Percentiles rank a stretch among this genome's conserved stretches.
These are phyloP conservation scores for Hirsutella rhossiliensis DNA, from an alignment of 2,329 filamentous ascomycete species.

Conservation along the genomic window DNA sequence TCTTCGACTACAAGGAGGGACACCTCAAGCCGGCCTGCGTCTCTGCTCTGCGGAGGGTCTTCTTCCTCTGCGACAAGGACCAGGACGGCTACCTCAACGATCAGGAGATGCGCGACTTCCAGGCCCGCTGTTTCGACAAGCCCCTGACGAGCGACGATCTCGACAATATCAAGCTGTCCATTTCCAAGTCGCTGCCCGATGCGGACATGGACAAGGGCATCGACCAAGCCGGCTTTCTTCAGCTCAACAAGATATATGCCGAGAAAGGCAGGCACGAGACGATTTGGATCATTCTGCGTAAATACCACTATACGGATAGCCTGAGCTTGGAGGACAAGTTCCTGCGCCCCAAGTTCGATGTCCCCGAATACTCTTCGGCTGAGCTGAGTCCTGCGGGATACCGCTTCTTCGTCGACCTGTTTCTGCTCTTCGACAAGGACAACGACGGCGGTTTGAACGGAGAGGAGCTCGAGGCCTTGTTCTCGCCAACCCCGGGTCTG, in stretches of 20 bases:
- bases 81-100: slow-evolving; percentile 90
- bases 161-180: slow-evolving; percentile 80
- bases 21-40: slow-evolving; percentile 81
- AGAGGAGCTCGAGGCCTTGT: slow-evolving; percentile 71
- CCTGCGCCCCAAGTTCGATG: slow-evolving; percentile 85
- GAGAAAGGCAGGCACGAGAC: slow-evolving; percentile 97
- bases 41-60: slow-evolving; percentile 76
- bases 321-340: slow-evolving; percentile 84
- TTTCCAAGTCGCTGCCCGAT: slow-evolving; percentile 55
- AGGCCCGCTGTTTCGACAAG: slow-evolving; percentile 86
- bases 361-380: slow-evolving; percentile 82
- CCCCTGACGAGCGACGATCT: slow-evolving; percentile 70
- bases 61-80: slow-evolving; percentile 93
- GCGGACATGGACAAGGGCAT: slow-evolving; percentile 60
- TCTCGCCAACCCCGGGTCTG: slow-evolving; percentile 84
- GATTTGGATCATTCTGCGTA: slow-evolving; percentile 91
- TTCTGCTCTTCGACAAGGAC: slow-evolving; percentile 90
- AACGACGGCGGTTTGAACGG: slow-evolving; percentile 92
- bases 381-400: slow-evolving; percentile 92
- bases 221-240: slow-evolving; percentile 70
- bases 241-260: slow-evolving; percentile 90
- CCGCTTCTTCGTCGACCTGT: slow-evolving; percentile 93
- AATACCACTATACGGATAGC: slow-evolving; percentile 94
- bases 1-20: slow-evolving; percentile 92
- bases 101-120: slow-evolving; percentile 81